Percentiles rank a stretch among this genome's conserved stretches.
These are phyloP conservation scores for Thielaviopsis euricoi DNA, from an alignment of 2,329 filamentous ascomycete species.

Conservation along the genomic window DNA sequence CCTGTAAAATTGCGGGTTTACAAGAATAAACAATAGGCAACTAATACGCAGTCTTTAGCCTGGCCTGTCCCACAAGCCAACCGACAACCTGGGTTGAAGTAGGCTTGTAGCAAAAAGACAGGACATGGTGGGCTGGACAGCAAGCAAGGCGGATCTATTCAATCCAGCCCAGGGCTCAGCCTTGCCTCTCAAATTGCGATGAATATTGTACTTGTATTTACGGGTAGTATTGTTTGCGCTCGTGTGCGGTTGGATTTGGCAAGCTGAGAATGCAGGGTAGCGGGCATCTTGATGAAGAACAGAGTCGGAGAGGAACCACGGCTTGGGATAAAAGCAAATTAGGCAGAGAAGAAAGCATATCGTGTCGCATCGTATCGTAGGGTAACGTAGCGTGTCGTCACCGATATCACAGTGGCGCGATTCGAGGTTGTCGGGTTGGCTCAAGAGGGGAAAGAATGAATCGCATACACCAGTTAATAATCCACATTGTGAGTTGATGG, in stretches of 20 bases:
- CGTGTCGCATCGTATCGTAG: background rate
- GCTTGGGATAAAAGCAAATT: background rate
- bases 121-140: background rate
- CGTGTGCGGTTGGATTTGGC: background rate
- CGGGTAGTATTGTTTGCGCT: background rate
- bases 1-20: background rate
- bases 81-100: background rate
- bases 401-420: background rate
- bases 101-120: background rate
- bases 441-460: constrained; percentile 1
- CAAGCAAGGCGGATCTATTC: background rate
- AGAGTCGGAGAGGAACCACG: background rate
- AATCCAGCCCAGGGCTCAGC: background rate
- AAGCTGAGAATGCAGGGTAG: background rate
- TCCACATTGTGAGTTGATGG: constrained; percentile 52
- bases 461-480: constrained; percentile 83
- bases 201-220: background rate
- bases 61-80: background rate
- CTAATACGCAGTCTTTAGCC: background rate
- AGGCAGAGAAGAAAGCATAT: background rate
- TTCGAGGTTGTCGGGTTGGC: background rate
- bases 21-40: background rate
- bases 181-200: background rate
- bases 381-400: background rate
- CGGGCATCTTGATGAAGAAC: background rate